These are phyloP conservation scores for Beta vulgaris DNA, from an alignment of 148 eudicot species.

Conservation along the genomic window DNA sequence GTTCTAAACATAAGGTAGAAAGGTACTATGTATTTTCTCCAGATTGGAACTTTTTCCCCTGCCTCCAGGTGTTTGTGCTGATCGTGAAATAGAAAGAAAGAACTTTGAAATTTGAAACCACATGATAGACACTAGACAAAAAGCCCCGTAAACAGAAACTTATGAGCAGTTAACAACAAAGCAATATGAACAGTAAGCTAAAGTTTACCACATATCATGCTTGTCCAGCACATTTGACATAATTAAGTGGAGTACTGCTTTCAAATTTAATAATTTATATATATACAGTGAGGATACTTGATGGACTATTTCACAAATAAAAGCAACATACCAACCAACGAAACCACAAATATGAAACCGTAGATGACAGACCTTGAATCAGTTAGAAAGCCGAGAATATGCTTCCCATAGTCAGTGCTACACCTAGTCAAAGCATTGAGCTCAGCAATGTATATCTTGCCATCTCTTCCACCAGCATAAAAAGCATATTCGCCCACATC, in stretches of 20 bases:
- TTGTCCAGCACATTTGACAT: neutral
- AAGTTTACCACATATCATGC: neutral
- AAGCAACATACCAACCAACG: neutral
- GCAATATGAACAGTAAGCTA: neutral
- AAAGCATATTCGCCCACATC: slow-evolving; percentile 90
- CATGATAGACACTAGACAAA: neutral
- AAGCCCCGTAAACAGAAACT: neutral
- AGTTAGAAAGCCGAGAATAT: slow-evolving; percentile 71
- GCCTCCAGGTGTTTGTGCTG: neutral
- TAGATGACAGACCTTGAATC: slow-evolving; percentile 61
- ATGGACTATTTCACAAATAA: neutral
- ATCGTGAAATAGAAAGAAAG: neutral
- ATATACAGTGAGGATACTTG: neutral
- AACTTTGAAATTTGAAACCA: neutral
- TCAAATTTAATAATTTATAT: too few species aligned
- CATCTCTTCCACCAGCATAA: slow-evolving; percentile 95
- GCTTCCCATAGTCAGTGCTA: slow-evolving; percentile 52
- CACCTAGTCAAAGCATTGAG: slow-evolving; percentile 52
- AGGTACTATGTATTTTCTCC: too few species aligned
- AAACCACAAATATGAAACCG: neutral
- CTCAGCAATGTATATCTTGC: slow-evolving; percentile 81
- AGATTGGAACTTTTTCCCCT: neutral
- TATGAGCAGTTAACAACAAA: neutral
- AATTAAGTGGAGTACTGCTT: neutral
- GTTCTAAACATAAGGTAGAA: neutral